Evolutionary conservation across 2,329 filamentous ascomycete genomes (phyloP).

Genomic region (Amphichorda felina): DNA sequence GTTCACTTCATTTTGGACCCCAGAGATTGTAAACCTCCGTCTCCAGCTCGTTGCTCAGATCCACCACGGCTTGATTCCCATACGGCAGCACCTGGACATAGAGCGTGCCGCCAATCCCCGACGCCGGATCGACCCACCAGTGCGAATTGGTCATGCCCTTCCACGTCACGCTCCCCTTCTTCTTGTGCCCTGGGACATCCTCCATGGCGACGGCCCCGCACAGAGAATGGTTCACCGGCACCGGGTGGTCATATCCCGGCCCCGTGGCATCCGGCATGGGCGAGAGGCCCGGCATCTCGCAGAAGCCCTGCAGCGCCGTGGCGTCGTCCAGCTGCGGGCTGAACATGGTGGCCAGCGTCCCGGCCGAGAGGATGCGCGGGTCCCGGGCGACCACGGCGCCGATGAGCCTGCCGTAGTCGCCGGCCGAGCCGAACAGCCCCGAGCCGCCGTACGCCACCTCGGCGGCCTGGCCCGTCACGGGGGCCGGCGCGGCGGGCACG

Average conservation of each 20-base stretch:
- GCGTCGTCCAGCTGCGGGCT: constrained; percentile 23
- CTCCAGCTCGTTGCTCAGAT: constrained; percentile 26
- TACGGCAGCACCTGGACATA: constrained; percentile 25
- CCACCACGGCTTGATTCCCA: constrained; percentile 20
- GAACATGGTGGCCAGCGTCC: constrained; percentile 22
- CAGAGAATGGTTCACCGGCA: constrained; percentile 21
- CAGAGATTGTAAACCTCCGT: constrained; percentile 19
- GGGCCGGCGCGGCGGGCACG: background rate
- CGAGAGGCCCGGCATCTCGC: background rate
- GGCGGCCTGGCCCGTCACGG: background rate
- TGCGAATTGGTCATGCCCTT: constrained; percentile 26
- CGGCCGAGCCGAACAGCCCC: constrained; percentile 27
- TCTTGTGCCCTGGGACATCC: constrained; percentile 25
- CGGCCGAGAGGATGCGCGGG: constrained; percentile 5
- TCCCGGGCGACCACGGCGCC: constrained; percentile 13
- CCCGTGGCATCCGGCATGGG: constrained; percentile 15
- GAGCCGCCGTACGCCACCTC: constrained; percentile 28
- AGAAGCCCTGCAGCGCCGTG: constrained; percentile 11
- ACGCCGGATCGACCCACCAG: constrained; percentile 27
- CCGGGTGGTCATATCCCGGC: constrained; percentile 3
- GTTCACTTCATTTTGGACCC: no score
- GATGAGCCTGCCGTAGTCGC: constrained; percentile 24
- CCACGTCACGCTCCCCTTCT: constrained; percentile 30
- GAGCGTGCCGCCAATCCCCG: constrained; percentile 26
- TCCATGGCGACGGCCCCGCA: constrained; percentile 25